Conservation (phyloP, 2,329 filamentous ascomycete genomes). For the Exophiala dermatitidis region DNA sequence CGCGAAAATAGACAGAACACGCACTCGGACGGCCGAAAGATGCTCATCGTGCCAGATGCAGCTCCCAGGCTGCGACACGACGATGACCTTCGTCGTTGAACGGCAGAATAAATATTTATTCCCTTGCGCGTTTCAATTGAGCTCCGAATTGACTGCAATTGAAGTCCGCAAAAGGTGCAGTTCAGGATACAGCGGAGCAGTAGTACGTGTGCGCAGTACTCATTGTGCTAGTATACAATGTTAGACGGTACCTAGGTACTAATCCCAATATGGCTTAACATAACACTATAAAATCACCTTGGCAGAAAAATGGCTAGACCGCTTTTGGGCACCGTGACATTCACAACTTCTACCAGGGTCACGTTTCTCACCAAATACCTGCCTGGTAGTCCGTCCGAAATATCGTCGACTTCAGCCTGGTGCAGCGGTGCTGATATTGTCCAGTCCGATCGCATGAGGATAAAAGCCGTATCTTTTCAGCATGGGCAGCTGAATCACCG, state of each 20-base stretch:
- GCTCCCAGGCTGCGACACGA: conserved; percentile 9
- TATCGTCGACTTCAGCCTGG: no score
- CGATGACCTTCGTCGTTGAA: not conserved
- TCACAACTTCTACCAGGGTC: no score
- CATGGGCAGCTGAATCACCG: no score
- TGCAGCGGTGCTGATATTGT: no score
- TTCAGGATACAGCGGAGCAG: not conserved
- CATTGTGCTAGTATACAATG: not conserved
- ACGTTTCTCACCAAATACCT: no score
- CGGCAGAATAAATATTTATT: conserved; percentile 2
- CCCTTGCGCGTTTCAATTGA: conserved; percentile 3
- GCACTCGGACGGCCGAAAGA: conserved; percentile 44
- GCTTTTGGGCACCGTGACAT: not conserved
- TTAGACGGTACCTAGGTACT: no score
- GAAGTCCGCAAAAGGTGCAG: not conserved
- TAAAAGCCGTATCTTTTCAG: no score
- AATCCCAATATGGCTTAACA: no score
- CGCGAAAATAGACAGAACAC: conserved; percentile 45
- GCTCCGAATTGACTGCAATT: conserved; percentile 2
- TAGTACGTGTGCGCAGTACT: not conserved
- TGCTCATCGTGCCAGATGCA: conserved; percentile 38
- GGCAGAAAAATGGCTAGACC: conserved; percentile 6
- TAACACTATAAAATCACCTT: not conserved
- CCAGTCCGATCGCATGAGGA: no score
- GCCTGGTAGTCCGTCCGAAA: no score